phyloP scores from a whole-genome alignment of 2,329 filamentous ascomycete species.

The Domatiomyces globalis region DNA sequence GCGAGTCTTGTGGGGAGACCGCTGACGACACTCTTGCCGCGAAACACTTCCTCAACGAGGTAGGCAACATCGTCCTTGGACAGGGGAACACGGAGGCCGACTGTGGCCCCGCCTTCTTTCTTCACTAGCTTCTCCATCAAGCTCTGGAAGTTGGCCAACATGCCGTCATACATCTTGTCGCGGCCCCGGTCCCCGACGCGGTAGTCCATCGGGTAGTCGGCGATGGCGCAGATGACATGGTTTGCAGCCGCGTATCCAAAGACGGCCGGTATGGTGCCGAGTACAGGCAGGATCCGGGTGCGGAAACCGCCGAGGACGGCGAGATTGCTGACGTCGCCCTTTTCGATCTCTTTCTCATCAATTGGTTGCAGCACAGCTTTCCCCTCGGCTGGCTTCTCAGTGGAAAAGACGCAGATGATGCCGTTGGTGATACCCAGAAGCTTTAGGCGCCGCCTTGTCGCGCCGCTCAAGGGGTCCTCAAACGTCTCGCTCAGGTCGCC shows the following conservation, averaged over 20 bases:
- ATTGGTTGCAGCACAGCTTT: constrained; percentile 83
- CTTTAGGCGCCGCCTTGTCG: constrained; percentile 67
- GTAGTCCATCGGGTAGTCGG: constrained; percentile 65
- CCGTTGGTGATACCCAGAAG: constrained; percentile 63
- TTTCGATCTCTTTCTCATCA: constrained; percentile 72
- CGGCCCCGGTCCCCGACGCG: constrained; percentile 67
- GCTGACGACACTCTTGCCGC: constrained; percentile 67
- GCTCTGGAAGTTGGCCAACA: constrained; percentile 60
- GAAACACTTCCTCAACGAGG: constrained; percentile 76
- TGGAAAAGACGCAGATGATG: constrained; percentile 85
- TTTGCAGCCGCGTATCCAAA: constrained; percentile 89
- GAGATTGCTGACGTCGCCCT: constrained; percentile 73
- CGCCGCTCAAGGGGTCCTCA: constrained; percentile 76
- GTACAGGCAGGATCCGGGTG: constrained; percentile 81
- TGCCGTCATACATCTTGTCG: constrained; percentile 83
- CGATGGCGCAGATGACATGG: constrained; percentile 71
- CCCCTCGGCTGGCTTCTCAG: constrained; percentile 74
- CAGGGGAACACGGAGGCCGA: constrained; percentile 67
- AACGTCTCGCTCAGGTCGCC: constrained; percentile 80
- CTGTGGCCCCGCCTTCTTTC: constrained; percentile 30
- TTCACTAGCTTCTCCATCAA: constrained; percentile 63
- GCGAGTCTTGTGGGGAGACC: constrained; percentile 66
- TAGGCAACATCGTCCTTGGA: constrained; percentile 73
- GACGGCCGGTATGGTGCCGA: constrained; percentile 94
- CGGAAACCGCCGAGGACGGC: constrained; percentile 85